Percentiles rank a stretch among this genome's conserved stretches.
Conservation (phyloP, 2,329 filamentous ascomycete species). For the Aspergillus sp. region DNA sequence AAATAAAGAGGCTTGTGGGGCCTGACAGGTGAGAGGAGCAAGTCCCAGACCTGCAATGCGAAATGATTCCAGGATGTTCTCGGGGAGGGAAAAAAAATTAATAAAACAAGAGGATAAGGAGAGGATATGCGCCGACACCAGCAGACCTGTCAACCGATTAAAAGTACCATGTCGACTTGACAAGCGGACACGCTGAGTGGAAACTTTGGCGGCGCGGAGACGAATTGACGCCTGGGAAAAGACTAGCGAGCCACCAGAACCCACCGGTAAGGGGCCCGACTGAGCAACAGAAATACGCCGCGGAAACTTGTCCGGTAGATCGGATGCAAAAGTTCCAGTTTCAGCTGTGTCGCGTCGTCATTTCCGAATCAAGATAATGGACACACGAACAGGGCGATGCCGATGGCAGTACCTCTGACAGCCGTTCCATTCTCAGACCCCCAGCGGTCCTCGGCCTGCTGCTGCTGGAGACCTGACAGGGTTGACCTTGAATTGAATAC, state of each 20-base stretch:
- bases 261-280: conserved; percentile 4
- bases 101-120: not conserved
- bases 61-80: not conserved
- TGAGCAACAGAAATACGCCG: conserved; percentile 9
- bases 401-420: too few species aligned
- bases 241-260: conserved; percentile 12
- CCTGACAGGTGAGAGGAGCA: not conserved
- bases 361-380: conserved; percentile 8
- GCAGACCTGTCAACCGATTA: conserved; percentile 18
- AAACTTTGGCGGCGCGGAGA: conserved; percentile 9
- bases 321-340: conserved; percentile 16
- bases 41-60: not conserved
- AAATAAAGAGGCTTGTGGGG: conserved; percentile 4
- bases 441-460: not conserved
- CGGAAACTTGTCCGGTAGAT: conserved; percentile 23
- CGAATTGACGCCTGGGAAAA: conserved; percentile 6
- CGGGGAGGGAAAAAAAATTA: not conserved
- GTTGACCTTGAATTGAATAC: conserved; percentile 6
- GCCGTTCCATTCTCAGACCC: not conserved
- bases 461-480: not conserved
- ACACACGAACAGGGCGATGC: too few species aligned
- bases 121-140: not conserved
- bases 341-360: conserved; percentile 8
- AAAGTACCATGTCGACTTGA: conserved; percentile 18
- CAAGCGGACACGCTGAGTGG: not conserved